Evolutionary conservation across 768 basidiomycete genomes (phyloP), one percentile per base, ranked within the genome.

Genomic region (Pleurotus platypus): DNA sequence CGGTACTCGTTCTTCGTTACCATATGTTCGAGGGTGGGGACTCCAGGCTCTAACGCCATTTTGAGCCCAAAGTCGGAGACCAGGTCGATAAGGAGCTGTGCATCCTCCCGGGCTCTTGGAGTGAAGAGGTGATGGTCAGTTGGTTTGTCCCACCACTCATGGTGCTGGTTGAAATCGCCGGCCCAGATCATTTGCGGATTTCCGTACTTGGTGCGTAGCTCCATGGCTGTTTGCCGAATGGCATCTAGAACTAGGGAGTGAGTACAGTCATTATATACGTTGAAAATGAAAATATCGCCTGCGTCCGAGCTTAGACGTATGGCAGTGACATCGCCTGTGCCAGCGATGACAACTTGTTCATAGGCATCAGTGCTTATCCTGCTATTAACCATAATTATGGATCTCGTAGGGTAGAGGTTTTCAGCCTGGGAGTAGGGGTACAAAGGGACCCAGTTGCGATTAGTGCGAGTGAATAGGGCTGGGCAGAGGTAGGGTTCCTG

Each of bases 131-230:
- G 69, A 7, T 49, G 49, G 46, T 72, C 68, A 7, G 49, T 40
- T 0, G 64, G 57, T 4, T 68, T 57, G 18, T 78, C 75, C 77
- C 77, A 78, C 7, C 71, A 20, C 0, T 69, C 71, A 62, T 77
- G 72, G 57, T 79, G 76, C 15, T 68, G 47, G 56, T 78, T 77
- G 65, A 76, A 78, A 61, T 78, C 70, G 0, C 78, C 71, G 0
- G 61, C 39, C 75, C 72, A 77, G 2, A 75, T 56, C 5, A 68
- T 13, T 7, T 61, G 43, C 2, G 30, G 26, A 7, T 37, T 18
- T 8, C 61, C 46, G 56, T 42, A 61, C 27, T 30, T 30, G 5
- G 27, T 8, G 7, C 27, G 27, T 30, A 30, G 7, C 0, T 26
- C 5, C 1, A 46, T 30, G 0, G 63, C 37, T 15, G 18, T 43